phyloP scores from a whole-genome alignment of 2,329 filamentous ascomycete genomes.

The Bipolaris bicolor region DNA sequence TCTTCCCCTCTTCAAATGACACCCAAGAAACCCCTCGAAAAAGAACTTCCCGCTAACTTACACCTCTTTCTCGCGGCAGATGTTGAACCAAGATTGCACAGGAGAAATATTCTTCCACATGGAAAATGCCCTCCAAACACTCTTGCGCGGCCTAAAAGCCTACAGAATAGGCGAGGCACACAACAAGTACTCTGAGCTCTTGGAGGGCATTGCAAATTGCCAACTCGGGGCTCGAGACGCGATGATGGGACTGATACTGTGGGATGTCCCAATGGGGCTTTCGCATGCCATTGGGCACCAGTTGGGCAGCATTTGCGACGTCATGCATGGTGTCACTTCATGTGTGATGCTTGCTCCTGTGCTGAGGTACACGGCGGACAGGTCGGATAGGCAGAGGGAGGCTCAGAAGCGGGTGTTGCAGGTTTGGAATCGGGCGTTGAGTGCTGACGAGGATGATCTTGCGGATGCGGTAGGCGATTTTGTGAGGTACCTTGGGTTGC shows the following conservation, averaged over 20 bases:
- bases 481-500: conserved; percentile 25
- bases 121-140: conserved; percentile 28
- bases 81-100: conserved; percentile 24
- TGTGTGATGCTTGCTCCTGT: conserved; percentile 32
- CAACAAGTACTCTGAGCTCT: conserved; percentile 13
- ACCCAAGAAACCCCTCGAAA: neutral
- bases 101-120: conserved; percentile 23
- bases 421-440: conserved; percentile 27
- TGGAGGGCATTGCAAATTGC: conserved; percentile 28
- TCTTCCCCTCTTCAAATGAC: neutral
- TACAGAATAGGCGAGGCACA: conserved; percentile 27
- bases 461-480: conserved; percentile 31
- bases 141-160: conserved; percentile 28
- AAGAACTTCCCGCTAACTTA: neutral
- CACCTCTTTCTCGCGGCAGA: neutral
- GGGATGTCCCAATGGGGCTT: conserved; percentile 27
- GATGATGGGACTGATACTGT: conserved; percentile 29
- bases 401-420: conserved; percentile 21
- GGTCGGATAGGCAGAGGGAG: conserved; percentile 18
- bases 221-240: conserved; percentile 30
- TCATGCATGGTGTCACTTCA: conserved; percentile 33
- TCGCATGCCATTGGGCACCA: conserved; percentile 34
- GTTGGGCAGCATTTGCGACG: conserved; percentile 26
- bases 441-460: conserved; percentile 23
- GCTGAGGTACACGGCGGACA: conserved; percentile 21